These are phyloP conservation scores for Casuarina equisetifolia DNA, from an alignment of 306 rosid genomes.

Conservation along the genomic window DNA sequence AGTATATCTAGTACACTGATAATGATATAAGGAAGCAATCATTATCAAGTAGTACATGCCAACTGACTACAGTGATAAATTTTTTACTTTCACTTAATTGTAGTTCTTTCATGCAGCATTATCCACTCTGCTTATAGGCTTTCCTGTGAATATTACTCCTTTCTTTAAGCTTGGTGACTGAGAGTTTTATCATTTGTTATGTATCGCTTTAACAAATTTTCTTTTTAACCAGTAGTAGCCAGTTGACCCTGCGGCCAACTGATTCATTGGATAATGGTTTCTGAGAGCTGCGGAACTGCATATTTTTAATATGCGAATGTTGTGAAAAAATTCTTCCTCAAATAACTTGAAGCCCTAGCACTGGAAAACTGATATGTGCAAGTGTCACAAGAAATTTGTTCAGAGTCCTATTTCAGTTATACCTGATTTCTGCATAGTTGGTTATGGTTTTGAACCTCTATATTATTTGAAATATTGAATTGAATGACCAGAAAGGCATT, in stretches of 20 bases:
- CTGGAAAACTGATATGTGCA: neutral
- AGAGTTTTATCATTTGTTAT: neutral
- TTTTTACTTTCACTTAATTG: too few species aligned
- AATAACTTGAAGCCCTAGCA: neutral
- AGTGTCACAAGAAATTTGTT: neutral
- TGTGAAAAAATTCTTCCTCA: neutral
- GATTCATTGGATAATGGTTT: neutral
- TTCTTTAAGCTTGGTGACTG: too few species aligned
- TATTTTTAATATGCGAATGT: conserved; percentile 1
- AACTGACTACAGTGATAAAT: neutral
- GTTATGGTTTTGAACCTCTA: conserved; percentile 15
- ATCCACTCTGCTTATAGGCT: too few species aligned
- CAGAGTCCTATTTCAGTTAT: neutral
- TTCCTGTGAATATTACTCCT: too few species aligned
- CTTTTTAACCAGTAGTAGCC: neutral
- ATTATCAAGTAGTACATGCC: neutral
- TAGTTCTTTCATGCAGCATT: too few species aligned
- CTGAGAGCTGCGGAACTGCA: neutral
- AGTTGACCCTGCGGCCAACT: neutral
- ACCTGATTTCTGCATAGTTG: neutral
- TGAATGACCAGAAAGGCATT: conserved; percentile 24
- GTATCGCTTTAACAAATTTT: neutral
- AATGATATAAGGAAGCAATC: neutral
- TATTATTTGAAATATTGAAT: conserved; percentile 9
- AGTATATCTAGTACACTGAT: neutral